These are phyloP conservation scores for Aspergillus nidulans DNA, from an alignment of 495 filamentous ascomycete species.

Conservation along the genomic window DNA sequence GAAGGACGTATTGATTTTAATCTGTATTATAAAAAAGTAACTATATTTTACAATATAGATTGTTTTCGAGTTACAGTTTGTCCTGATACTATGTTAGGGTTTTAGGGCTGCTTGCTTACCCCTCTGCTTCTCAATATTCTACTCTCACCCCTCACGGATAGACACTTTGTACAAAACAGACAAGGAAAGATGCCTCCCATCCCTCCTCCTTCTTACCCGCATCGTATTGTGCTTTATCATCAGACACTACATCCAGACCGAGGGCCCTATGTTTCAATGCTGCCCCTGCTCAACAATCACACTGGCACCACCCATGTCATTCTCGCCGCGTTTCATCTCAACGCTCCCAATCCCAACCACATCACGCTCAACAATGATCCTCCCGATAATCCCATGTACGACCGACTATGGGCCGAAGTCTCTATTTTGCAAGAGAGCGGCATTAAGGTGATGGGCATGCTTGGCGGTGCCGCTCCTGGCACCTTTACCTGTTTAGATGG, in stretches of 20 bases:
- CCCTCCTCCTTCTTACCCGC: constrained; percentile 18
- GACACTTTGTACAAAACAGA: not conserved
- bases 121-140: not conserved
- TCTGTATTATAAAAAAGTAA: too few relatives aligned
- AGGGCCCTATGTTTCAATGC: constrained; percentile 60
- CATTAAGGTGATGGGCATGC: constrained; percentile 73
- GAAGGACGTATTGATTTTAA: too few relatives aligned
- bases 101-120: not conserved
- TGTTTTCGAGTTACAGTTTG: not conserved
- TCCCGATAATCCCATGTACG: constrained; percentile 51
- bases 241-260: constrained; percentile 58
- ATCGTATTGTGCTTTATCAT: constrained; percentile 63
- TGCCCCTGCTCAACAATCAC: constrained; percentile 59
- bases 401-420: constrained; percentile 66
- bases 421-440: constrained; percentile 58
- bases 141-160: not conserved
- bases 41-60: too few relatives aligned
- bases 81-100: not conserved
- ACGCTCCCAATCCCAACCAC: constrained; percentile 47
- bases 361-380: constrained; percentile 75
- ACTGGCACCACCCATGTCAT: constrained; percentile 70
- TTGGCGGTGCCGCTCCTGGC: constrained; percentile 73
- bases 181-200: constrained; percentile 31
- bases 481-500: constrained; percentile 63
- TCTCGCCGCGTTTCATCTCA: constrained; percentile 76